Evolutionary conservation across 176 grass and related monocot genomes (phyloP), one percentile per base, ranked within the genome.

Genomic region (Avena insularis): DNA sequence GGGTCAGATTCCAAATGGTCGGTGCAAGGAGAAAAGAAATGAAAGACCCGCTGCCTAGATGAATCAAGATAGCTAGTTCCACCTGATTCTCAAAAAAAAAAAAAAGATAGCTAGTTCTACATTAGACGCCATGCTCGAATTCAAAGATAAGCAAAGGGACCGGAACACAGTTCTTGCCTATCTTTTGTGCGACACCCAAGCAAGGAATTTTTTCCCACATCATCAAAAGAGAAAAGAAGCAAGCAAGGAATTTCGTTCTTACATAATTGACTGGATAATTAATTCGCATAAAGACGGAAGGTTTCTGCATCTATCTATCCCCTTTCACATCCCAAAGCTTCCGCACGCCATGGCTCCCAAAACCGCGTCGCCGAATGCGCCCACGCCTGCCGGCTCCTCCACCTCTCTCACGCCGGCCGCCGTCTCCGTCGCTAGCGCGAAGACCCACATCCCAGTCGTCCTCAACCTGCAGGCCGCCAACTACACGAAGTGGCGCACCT

Each of bases 401-500:
- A 11, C 13, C 27, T 6, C 63, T 35, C 63, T 66, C 27, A 66
- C 27, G 27, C 63, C 63, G 63, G 63, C 63, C 29, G 63, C 63
- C 63, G 63, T 66, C 63, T 66, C 63, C 5, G 63, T 66, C 12
- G 63, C 63, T 8, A 66, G 63, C 63, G 63, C 63, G 5, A 66
- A 66, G 63, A 66, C 63, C 63, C 63, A 66, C 27, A 33, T 66
- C 63, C 63, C 63, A 11, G 63, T 66, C 27, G 63, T 66, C 63
- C 63, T 66, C 12, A 66, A 33, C 27, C 27, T 66, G 27, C 63
- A 66, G 27, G 63, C 63, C 13, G 63, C 4, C 27, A 66, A 66
- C 63, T 66, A 66, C 29, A 65, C 62, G 25, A 66, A 66, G 63
- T 66, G 27, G 63, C 63, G 63, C 16, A 66, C 63, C 63, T 66